phyloP scores from a whole-genome alignment of 768 basidiomycete genomes.

The Steccherinum ochraceum region DNA sequence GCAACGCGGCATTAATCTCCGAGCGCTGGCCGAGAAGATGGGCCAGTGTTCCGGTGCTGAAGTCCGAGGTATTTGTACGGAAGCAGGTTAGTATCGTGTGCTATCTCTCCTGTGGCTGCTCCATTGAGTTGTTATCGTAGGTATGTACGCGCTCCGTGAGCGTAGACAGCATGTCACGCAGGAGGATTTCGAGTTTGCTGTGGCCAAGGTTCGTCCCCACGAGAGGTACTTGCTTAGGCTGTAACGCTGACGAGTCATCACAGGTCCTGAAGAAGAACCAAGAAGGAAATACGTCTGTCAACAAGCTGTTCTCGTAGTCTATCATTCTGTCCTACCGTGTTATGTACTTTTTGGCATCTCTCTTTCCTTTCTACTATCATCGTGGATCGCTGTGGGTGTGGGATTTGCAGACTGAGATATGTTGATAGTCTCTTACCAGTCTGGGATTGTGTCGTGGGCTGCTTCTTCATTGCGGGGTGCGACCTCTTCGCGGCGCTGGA shows the following conservation, averaged over 20 bases:
- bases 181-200: slow-evolving; percentile 98
- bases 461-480: too few species aligned
- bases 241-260: not conserved
- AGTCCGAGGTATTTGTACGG: slow-evolving; percentile 94
- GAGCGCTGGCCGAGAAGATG: slow-evolving; percentile 97
- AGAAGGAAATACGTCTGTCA: slow-evolving; percentile 88
- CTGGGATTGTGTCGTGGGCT: too few species aligned
- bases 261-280: slow-evolving; percentile 94
- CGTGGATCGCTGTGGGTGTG: too few species aligned
- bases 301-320: slow-evolving; percentile 84
- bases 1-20: slow-evolving; percentile 96
- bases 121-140: slow-evolving; percentile 27
- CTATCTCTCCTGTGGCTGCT: not conserved
- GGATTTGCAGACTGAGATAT: too few species aligned
- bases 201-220: slow-evolving; percentile 67
- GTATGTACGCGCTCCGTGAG: slow-evolving; percentile 96
- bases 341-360: too few species aligned
- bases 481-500: too few species aligned
- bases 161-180: slow-evolving; percentile 95
- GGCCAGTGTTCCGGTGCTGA: slow-evolving; percentile 98
- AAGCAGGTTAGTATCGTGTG: slow-evolving; percentile 60
- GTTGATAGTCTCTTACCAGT: too few species aligned
- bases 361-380: not conserved
- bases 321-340: not conserved
- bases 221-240: too few species aligned